Conservation (phyloP, 2,329 filamentous ascomycete genomes). For the Pezicula radicicola region DNA sequence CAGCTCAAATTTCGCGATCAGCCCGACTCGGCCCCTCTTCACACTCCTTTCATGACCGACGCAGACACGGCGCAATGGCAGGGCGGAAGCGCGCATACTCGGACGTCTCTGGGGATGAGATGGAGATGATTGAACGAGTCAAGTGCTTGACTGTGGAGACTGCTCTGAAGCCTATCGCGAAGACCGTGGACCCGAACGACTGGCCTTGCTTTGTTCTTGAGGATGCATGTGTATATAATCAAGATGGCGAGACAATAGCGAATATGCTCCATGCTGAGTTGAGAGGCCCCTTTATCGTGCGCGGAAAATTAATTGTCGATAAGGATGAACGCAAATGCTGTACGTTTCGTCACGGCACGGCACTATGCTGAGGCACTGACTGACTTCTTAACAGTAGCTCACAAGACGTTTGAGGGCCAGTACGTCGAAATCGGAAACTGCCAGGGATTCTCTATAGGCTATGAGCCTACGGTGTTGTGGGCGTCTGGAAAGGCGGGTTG, state of each 20-base stretch:
- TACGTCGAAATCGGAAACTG: slow-evolving; percentile 53
- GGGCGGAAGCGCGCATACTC: not conserved
- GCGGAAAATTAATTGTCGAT: slow-evolving; percentile 54
- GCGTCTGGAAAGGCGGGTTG: slow-evolving; percentile 62
- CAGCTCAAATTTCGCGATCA: too few relatives aligned
- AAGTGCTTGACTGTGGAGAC: slow-evolving; percentile 18
- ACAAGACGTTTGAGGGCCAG: slow-evolving; percentile 21
- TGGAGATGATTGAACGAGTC: not conserved
- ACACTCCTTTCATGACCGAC: not conserved
- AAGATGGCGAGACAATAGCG: slow-evolving; percentile 49
- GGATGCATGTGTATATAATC: slow-evolving; percentile 57
- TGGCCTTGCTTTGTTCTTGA: slow-evolving; percentile 62
- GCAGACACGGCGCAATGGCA: not conserved
- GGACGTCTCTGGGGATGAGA: not conserved
- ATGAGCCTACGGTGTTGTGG: slow-evolving; percentile 60
- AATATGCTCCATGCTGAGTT: slow-evolving; percentile 60
- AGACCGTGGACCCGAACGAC: slow-evolving; percentile 39
- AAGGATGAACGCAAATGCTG: slow-evolving; percentile 37
- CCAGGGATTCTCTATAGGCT: slow-evolving; percentile 51
- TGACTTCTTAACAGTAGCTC: slow-evolving; percentile 28
- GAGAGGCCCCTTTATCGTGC: slow-evolving; percentile 58
- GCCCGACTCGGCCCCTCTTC: too few relatives aligned
- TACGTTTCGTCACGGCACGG: slow-evolving; percentile 25
- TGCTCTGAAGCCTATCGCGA: slow-evolving; percentile 9
- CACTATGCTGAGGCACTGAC: not conserved